Conservation (phyloP, 352 stramenopile genomes). For the Pythium monospermum region DNA sequence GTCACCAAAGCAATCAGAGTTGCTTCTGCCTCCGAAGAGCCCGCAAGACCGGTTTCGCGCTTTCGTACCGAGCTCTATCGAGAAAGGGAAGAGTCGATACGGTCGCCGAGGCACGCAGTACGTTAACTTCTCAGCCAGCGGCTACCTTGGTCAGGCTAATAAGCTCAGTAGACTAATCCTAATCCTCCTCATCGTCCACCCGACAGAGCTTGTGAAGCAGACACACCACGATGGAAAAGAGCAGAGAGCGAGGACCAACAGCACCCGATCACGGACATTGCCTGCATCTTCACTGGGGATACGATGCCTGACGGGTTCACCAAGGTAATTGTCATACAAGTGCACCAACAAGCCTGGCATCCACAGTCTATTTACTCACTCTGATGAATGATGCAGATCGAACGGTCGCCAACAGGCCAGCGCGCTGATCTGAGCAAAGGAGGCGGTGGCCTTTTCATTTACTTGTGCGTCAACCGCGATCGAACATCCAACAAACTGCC, state of each 20-base stretch:
- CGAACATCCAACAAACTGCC: slow-evolving; percentile 37
- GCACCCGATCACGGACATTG: slow-evolving; percentile 58
- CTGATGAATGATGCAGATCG: too few relatives aligned
- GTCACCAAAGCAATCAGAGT: slow-evolving; percentile 7
- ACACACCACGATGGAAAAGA: slow-evolving; percentile 41
- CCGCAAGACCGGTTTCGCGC: slow-evolving; percentile 47
- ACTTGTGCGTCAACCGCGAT: slow-evolving; percentile 65
- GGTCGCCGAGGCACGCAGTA: slow-evolving; percentile 31
- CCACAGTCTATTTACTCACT: not conserved
- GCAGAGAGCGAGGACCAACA: slow-evolving; percentile 31
- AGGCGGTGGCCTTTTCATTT: slow-evolving; percentile 70
- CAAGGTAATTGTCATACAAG: slow-evolving; percentile 35
- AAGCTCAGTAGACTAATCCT: too few relatives aligned
- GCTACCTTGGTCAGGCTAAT: too few relatives aligned
- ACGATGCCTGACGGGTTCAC: slow-evolving; percentile 58
- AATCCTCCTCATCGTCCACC: not conserved
- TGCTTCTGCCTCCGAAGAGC: slow-evolving; percentile 35
- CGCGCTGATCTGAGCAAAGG: slow-evolving; percentile 81
- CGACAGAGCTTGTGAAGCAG: slow-evolving; percentile 6
- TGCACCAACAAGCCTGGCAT: not conserved
- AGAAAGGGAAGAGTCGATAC: slow-evolving; percentile 44
- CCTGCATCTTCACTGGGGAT: slow-evolving; percentile 77
- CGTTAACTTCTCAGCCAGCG: too few relatives aligned
- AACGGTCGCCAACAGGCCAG: slow-evolving; percentile 63
- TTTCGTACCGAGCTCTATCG: slow-evolving; percentile 34